These are phyloP conservation scores for Epichloe gansuensis DNA, from an alignment of 2,329 filamentous ascomycete genomes.

Conservation along the genomic window DNA sequence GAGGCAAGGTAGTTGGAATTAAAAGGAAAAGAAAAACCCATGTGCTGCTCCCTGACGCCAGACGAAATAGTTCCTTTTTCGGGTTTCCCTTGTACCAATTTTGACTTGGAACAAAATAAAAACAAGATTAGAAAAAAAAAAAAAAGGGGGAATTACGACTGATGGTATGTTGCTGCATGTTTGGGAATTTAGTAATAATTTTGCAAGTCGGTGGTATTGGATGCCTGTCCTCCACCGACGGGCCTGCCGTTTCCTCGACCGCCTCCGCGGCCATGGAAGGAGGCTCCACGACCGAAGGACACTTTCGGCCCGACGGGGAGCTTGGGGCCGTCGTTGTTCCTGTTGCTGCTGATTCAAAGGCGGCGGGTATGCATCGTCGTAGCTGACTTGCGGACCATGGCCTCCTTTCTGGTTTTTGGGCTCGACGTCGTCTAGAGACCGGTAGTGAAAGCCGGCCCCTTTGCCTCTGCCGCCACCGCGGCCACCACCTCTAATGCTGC, in stretches of 20 bases:
- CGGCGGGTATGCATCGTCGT: slow-evolving; percentile 29
- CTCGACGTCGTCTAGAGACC: slow-evolving; percentile 55
- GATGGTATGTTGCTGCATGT: too few species aligned
- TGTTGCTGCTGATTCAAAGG: slow-evolving; percentile 12
- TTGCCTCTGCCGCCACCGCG: slow-evolving; percentile 28
- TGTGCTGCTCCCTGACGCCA: not conserved
- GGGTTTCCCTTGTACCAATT: too few species aligned
- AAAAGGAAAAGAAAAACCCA: not conserved
- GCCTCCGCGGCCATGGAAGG: slow-evolving; percentile 3
- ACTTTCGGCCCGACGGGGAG: slow-evolving; percentile 10
- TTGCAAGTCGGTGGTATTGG: slow-evolving; percentile 24
- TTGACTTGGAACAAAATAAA: not conserved
- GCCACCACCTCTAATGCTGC: slow-evolving; percentile 30
- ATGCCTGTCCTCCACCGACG: slow-evolving; percentile 14
- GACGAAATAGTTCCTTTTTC: not conserved
- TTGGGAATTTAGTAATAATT: slow-evolving; percentile 24
- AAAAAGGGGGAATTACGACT: not conserved
- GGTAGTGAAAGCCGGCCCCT: slow-evolving; percentile 43
- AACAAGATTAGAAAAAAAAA: not conserved
- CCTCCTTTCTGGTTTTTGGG: slow-evolving; percentile 33
- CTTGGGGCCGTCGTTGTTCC: slow-evolving; percentile 4
- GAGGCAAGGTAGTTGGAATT: too few species aligned
- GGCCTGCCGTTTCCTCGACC: slow-evolving; percentile 13
- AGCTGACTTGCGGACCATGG: slow-evolving; percentile 31
- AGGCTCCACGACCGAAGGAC: not conserved